Base-by-base conservation (phyloP, 495 filamentous ascomycete genomes). In the Tuber indicum region DNA sequence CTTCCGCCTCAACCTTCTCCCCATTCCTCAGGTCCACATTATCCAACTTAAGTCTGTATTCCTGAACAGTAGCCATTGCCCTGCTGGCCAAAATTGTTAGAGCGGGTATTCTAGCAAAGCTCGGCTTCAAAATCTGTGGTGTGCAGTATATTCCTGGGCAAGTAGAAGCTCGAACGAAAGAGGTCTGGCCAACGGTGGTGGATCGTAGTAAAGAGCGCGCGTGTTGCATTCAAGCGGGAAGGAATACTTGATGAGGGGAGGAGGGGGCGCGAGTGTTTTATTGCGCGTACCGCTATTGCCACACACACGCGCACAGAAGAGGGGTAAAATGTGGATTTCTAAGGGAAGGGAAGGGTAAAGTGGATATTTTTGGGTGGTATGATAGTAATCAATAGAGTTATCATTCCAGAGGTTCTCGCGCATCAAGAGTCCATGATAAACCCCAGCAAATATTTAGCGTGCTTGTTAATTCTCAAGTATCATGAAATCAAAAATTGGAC, bases 41-140 rank as follows among this genome's bases (percentile, higher is more conserved):
- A 44, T 88, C 87, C 72, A 97, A 86, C 82, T 96, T 97, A 79
- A 99, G 88, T 83, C 93, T 96, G 86, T 91, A 98, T 87, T 97
- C 92, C 14, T 81, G 76, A 41, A 70, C 44, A 41, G 81, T 82
- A 5, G 72, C 44, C 80, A 81, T 82, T 70, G 71, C 72, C 69
- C 78, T 80, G 72, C 21, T 0, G 2, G 58, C 10, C 42, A 39
- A 49, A 41, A 69, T 71, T 41, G 49, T 58, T 16, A 70, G 14
- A 36, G 17, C 36, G 14, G 16, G 21, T 58, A 17, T 66, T 36
- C 26, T 36, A 19, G 58, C 14, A 32, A 66, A 36, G 58, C 58
- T 66, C 26, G 26, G 17, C 36, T 66, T 66, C 26, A 32, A 66
- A 17, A 66, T 32, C 14, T 66, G 58, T 36, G 26, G 9, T 19